Evolutionary conservation across 176 grass and related monocot species (phyloP).

Genomic region (Rhynchospora breviuscula): DNA sequence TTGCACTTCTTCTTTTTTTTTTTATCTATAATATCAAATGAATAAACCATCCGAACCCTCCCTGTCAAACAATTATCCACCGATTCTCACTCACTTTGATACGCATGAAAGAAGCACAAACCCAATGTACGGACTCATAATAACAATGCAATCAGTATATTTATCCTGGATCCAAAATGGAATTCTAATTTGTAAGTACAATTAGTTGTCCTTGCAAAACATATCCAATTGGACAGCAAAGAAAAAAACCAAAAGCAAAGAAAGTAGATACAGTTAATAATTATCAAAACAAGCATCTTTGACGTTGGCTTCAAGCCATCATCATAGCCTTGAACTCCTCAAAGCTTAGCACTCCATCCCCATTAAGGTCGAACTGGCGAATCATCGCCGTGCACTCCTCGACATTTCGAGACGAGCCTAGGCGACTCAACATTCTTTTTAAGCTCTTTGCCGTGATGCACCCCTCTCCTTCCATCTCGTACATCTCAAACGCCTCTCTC

Average conservation of each 20-base stretch:
- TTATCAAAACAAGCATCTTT: not conserved
- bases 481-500: conserved; percentile 33
- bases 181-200: conserved; percentile 9
- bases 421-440: conserved; percentile 34
- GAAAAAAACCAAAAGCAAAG: not conserved
- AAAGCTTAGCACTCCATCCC: conserved; percentile 36
- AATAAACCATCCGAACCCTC: too few species aligned
- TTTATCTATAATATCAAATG: too few species aligned
- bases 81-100: too few species aligned
- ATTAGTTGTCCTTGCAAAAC: conserved; percentile 15
- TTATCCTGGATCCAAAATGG: not conserved
- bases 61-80: too few species aligned
- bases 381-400: conserved; percentile 34
- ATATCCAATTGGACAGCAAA: not conserved
- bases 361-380: conserved; percentile 23
- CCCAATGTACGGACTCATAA: not conserved
- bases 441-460: conserved; percentile 34
- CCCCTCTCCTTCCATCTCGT: conserved; percentile 36
- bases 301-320: conserved; percentile 13
- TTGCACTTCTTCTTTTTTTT: not conserved
- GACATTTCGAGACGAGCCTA: conserved; percentile 18
- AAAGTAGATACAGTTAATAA: not conserved
- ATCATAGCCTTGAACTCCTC: conserved; percentile 37
- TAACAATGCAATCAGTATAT: not conserved
- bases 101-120: not conserved